Conservation (phyloP, 345 rosid species). For the Turnera subulata region DNA sequence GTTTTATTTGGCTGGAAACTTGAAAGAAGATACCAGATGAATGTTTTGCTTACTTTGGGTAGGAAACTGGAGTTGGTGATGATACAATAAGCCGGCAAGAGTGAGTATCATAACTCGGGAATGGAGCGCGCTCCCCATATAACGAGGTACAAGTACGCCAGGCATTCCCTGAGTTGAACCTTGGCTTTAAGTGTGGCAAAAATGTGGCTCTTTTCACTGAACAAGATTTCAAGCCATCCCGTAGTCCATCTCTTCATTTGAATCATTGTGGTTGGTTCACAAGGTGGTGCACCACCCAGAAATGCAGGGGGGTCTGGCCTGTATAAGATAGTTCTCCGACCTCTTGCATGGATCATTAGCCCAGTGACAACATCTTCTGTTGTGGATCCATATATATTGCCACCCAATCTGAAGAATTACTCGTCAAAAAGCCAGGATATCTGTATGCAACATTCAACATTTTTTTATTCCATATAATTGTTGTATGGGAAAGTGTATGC, state of each 20-base stretch:
- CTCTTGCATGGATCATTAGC: constrained; percentile 43
- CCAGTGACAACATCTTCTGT: constrained; percentile 58
- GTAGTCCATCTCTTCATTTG: constrained; percentile 67
- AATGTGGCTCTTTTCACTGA: constrained; percentile 38
- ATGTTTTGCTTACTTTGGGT: constrained; percentile 42
- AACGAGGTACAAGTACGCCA: constrained; percentile 30
- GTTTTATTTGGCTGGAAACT: too few species aligned
- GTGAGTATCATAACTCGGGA: constrained; percentile 53
- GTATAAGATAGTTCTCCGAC: constrained; percentile 38
- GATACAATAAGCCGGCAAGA: constrained; percentile 59
- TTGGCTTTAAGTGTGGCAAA: constrained; percentile 16
- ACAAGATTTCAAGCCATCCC: constrained; percentile 48
- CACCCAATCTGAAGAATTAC: constrained; percentile 58
- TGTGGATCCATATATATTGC: constrained; percentile 58
- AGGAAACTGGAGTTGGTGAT: constrained; percentile 50
- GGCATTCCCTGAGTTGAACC: constrained; percentile 44
- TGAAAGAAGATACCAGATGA: too few species aligned
- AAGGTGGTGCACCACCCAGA: constrained; percentile 45
- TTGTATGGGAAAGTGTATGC: too few species aligned
- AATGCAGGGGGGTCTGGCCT: constrained; percentile 52
- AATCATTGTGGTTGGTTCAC: constrained; percentile 35
- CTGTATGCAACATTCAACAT: too few species aligned
- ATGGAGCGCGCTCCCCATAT: constrained; percentile 43
- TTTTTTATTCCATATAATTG: too few species aligned
- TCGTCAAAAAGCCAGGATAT: too few species aligned